Evolutionary conservation across 2,329 filamentous ascomycete species (phyloP).

Genomic region (Ascomycota sp.): DNA sequence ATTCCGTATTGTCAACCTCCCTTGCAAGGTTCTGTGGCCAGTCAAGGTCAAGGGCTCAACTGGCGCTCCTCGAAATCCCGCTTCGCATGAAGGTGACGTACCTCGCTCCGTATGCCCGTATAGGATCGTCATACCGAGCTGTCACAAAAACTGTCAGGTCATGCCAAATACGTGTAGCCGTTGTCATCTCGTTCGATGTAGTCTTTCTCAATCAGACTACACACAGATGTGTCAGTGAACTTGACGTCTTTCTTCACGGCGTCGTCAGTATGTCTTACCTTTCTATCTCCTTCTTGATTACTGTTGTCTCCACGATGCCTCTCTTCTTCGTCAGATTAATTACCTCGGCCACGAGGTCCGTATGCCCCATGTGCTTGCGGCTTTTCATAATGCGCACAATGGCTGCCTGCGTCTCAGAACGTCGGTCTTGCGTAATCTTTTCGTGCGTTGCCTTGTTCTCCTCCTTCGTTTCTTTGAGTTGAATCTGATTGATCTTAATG

Average conservation of each 20-base stretch:
- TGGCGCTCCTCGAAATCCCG: too few relatives aligned
- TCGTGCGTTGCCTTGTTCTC: slow-evolving; percentile 91
- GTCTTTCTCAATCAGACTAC: not conserved
- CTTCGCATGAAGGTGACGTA: too few relatives aligned
- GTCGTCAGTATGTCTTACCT: slow-evolving; percentile 32
- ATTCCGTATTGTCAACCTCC: too few relatives aligned
- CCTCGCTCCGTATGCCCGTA: too few relatives aligned
- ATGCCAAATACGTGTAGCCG: too few relatives aligned
- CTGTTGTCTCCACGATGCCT: slow-evolving; percentile 61
- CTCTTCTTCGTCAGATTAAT: slow-evolving; percentile 74
- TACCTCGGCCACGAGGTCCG: slow-evolving; percentile 74
- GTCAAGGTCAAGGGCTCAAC: too few relatives aligned
- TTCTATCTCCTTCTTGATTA: slow-evolving; percentile 96
- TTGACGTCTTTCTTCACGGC: not conserved
- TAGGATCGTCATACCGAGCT: too few relatives aligned
- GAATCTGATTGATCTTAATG: slow-evolving; percentile 97
- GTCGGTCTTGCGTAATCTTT: slow-evolving; percentile 65
- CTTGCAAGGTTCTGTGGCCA: too few relatives aligned
- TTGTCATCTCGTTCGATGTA: not conserved
- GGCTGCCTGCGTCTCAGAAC: slow-evolving; percentile 90
- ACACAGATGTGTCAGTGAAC: not conserved
- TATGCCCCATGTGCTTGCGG: slow-evolving; percentile 64
- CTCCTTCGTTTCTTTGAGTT: slow-evolving; percentile 83
- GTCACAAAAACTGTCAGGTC: too few relatives aligned
- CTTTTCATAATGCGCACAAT: slow-evolving; percentile 96